phyloP scores from a whole-genome alignment of 192 early-diverging fungal genomes.

The Cetraspora pellucida region DNA sequence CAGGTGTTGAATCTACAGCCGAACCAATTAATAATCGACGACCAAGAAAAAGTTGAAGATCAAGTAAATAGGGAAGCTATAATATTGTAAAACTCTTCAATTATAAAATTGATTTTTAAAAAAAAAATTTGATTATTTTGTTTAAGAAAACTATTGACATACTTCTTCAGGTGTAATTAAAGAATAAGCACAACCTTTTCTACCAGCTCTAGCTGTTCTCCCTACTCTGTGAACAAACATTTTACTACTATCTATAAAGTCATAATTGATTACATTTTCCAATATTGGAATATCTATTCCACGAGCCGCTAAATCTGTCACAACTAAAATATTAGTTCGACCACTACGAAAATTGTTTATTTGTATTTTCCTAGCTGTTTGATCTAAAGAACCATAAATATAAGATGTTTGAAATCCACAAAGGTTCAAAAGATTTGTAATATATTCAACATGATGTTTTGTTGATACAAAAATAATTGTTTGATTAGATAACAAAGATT shows the following conservation, averaged over 20 bases:
- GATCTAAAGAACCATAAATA: slow-evolving; percentile 95
- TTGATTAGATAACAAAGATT: slow-evolving; percentile 54
- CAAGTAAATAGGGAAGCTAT: slow-evolving; percentile 82
- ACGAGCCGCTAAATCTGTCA: slow-evolving; percentile 98
- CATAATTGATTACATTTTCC: slow-evolving; percentile 97
- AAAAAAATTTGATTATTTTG: too few relatives aligned
- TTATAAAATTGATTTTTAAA: slow-evolving; percentile 23
- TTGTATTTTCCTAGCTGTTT: slow-evolving; percentile 85
- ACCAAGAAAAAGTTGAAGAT: slow-evolving; percentile 90
- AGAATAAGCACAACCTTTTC: slow-evolving; percentile 89
- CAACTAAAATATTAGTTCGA: slow-evolving; percentile 78
- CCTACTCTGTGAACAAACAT: slow-evolving; percentile 98
- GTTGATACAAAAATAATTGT: slow-evolving; percentile 95
- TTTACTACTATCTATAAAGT: slow-evolving; percentile 90
- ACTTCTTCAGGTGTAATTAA: slow-evolving; percentile 83
- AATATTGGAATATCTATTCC: slow-evolving; percentile 99
- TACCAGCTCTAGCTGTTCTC: slow-evolving; percentile 93
- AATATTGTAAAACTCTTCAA: not conserved
- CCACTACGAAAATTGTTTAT: slow-evolving; percentile 83
- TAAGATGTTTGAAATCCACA: slow-evolving; percentile 81
- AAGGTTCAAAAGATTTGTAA: slow-evolving; percentile 69
- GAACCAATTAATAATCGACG: slow-evolving; percentile 61
- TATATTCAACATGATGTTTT: slow-evolving; percentile 98
- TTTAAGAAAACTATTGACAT: not conserved
- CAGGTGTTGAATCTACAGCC: slow-evolving; percentile 35